Evolutionary conservation across 2,329 filamentous ascomycete genomes (phyloP).

Genomic region (Colletotrichum acutatum): DNA sequence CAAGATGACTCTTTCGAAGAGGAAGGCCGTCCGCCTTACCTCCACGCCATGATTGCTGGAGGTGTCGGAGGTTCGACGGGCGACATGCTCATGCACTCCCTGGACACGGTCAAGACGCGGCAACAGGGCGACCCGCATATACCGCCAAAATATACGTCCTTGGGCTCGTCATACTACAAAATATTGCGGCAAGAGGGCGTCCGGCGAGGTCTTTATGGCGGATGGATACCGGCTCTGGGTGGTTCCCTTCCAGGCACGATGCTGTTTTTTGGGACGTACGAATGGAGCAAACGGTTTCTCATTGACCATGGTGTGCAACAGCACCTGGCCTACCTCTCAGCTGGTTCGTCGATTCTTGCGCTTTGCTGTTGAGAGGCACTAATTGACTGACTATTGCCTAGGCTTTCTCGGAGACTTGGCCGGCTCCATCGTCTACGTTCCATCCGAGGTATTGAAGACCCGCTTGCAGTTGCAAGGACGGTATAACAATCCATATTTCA

Average conservation of each 20-base stretch:
- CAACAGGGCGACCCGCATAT: slow-evolving; percentile 96
- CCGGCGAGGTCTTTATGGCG: slow-evolving; percentile 86
- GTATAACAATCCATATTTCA: slow-evolving; percentile 93
- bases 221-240: slow-evolving; percentile 89
- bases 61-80: slow-evolving; percentile 92
- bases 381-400: slow-evolving; percentile 45
- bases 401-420: slow-evolving; percentile 94
- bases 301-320: slow-evolving; percentile 86
- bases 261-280: slow-evolving; percentile 96
- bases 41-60: slow-evolving; percentile 87
- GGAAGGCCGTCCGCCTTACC: slow-evolving; percentile 56
- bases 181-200: slow-evolving; percentile 95
- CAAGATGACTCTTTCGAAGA: slow-evolving; percentile 50
- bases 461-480: slow-evolving; percentile 93
- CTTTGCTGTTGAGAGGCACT: not conserved
- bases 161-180: slow-evolving; percentile 90
- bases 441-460: slow-evolving; percentile 98
- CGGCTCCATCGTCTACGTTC: slow-evolving; percentile 93
- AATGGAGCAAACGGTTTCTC: slow-evolving; percentile 91
- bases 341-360: slow-evolving; percentile 65
- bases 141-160: slow-evolving; percentile 90
- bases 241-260: slow-evolving; percentile 95
- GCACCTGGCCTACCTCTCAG: slow-evolving; percentile 85
- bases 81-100: slow-evolving; percentile 98
- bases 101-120: slow-evolving; percentile 97